Base-by-base conservation (phyloP, 176 grass and related monocot species). In the Triticum turgidum region DNA sequence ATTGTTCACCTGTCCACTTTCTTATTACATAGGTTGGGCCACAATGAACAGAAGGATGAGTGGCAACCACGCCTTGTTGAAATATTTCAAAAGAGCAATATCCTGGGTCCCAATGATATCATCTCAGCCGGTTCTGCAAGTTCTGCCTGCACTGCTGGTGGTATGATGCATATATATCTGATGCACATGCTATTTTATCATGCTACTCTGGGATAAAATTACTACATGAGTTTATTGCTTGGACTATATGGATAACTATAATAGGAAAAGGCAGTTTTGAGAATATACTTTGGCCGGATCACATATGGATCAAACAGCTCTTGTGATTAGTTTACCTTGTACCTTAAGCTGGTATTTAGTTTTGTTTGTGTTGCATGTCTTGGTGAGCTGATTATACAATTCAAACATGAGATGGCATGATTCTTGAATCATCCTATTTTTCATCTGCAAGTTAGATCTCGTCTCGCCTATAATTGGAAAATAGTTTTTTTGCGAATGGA, bases 41-140 rank as follows among this genome's bases (percentile, higher is more conserved):
- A 99, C 67, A 82, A 94, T 88, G 94, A 99, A 78, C 97, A 96
- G 84, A 99, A 99, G 87, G 97, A 99, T 81, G 97, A 99, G 51
- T 96, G 92, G 93, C 87, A 92, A 34, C 97, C 97, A 74, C 94
- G 97, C 56, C 66, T 96, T 63, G 93, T 99, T 61, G 85, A 96
- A 92, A 69, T 99, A 5, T 96, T 99, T 52, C 90, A 93, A 71
- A 99, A 85, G 73, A 78, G 84, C 22, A 99, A 99, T 80, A 92
- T 94, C 85, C 56, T 99, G 25, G 94, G 90, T 78, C 87, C 94
- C 58, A 90, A 94, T 88, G 90, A 92, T 85, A 32, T 96, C 39
- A 38, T 99, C 33, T 99, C 97, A 65, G 94, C 94, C 54, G 92
- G 92, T 92, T 87, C 97, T 29, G 69, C 91, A 11, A 96, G 87